Evolutionary conservation across 2,329 filamentous ascomycete species (phyloP).

Genomic region (Gyromitra esculenta): DNA sequence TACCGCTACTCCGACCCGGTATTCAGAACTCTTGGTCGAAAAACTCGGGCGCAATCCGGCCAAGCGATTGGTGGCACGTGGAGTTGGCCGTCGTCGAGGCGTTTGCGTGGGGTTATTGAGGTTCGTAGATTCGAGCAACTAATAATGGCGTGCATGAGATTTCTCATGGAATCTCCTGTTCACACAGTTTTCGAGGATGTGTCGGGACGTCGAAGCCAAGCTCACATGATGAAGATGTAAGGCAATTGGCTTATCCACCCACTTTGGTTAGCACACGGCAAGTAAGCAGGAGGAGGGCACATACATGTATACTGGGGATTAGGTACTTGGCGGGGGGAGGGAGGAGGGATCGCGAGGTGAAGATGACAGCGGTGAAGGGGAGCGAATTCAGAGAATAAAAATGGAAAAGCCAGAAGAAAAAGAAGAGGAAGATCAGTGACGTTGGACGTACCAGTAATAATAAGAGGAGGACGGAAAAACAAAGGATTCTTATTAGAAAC

Average conservation of each 20-base stretch:
- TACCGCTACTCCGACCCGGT: constrained; percentile 42
- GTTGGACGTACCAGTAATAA: constrained; percentile 36
- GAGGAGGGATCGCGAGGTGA: not conserved
- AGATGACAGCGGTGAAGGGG: not conserved
- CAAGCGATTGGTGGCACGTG: constrained; percentile 47
- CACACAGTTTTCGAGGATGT: constrained; percentile 25
- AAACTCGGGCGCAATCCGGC: constrained; percentile 17
- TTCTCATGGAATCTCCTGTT: constrained; percentile 14
- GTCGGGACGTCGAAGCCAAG: constrained; percentile 24
- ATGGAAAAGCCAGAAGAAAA: not conserved
- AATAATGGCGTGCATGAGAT: constrained; percentile 34
- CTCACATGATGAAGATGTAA: constrained; percentile 36
- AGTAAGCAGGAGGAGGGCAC: constrained; percentile 17
- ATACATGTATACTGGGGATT: not conserved
- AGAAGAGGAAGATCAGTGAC: constrained; percentile 7
- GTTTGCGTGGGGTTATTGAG: constrained; percentile 37
- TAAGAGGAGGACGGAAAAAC: constrained; percentile 34
- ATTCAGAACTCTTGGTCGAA: constrained; percentile 28
- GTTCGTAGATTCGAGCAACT: constrained; percentile 20
- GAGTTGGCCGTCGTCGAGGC: constrained; percentile 14
- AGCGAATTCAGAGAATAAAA: constrained; percentile 31
- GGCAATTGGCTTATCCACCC: constrained; percentile 36
- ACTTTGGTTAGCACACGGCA: constrained; percentile 33
- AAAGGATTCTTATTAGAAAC: constrained; percentile 38
- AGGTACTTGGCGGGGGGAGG: not conserved